These are phyloP conservation scores for Penicillium sp. DNA, from an alignment of 2,329 filamentous ascomycete genomes.

Conservation along the genomic window DNA sequence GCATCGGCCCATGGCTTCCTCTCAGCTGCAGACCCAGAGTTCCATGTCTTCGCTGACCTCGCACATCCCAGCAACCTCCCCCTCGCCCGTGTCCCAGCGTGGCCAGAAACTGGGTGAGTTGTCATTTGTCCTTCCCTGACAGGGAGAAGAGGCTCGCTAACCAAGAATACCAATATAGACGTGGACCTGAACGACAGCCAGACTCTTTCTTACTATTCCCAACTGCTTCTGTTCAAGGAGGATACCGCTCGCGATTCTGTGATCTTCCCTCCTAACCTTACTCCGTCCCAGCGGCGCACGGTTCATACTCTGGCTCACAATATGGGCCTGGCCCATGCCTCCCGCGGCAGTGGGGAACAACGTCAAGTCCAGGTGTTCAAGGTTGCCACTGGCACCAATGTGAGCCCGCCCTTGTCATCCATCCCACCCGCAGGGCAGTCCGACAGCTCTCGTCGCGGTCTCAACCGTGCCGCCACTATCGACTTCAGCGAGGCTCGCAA, in stretches of 20 bases:
- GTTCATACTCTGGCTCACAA: conserved; percentile 95
- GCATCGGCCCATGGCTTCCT: conserved; percentile 67
- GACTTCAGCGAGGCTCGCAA: conserved; percentile 85
- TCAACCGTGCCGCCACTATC: conserved; percentile 94
- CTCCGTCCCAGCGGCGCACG: conserved; percentile 79
- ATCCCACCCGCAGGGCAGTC: conserved; percentile 64
- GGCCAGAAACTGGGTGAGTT: conserved; percentile 38
- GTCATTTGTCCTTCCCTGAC: conserved; percentile 14
- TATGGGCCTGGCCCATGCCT: conserved; percentile 87
- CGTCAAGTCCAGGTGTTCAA: conserved; percentile 86
- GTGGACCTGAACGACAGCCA: conserved; percentile 89
- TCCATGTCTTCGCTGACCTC: conserved; percentile 78
- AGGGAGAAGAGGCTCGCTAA: conserved; percentile 12
- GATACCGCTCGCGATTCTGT: conserved; percentile 73
- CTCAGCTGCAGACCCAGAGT: conserved; percentile 74
- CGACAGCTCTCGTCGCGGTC: conserved; percentile 75
- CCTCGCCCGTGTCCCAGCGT: conserved; percentile 63
- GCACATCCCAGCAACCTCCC: conserved; percentile 61
- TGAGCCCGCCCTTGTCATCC: conserved; percentile 62
- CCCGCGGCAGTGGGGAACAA: conserved; percentile 80
- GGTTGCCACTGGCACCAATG: conserved; percentile 50
- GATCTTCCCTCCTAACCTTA: conserved; percentile 76
- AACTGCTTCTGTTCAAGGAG: conserved; percentile 84
- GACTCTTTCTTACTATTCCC: conserved; percentile 83
- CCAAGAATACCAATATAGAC: conserved; percentile 47